Evolutionary conservation across 352 stramenopile genomes (phyloP).

Genomic region (Phytophthora idaei): DNA sequence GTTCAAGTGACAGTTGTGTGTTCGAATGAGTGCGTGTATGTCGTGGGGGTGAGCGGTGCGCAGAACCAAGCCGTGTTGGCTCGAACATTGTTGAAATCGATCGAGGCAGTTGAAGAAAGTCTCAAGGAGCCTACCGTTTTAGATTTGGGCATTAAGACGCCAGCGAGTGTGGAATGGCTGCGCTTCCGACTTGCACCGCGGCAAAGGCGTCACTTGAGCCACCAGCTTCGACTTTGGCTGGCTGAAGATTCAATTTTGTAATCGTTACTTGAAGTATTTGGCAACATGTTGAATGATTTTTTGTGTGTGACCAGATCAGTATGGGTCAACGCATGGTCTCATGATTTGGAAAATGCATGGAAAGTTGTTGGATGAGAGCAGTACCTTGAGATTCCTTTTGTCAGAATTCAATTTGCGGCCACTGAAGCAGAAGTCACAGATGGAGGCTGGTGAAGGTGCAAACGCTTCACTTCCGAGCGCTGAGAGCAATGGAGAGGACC

Average conservation of each 20-base stretch:
- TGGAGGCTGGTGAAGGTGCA: conserved; percentile 4
- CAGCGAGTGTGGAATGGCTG: conserved; percentile 52
- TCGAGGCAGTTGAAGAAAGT: conserved; percentile 76
- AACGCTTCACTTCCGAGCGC: not conserved
- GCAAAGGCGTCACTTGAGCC: conserved; percentile 66
- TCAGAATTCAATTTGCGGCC: conserved; percentile 12
- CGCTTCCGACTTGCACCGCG: conserved; percentile 57
- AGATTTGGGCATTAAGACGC: conserved; percentile 57
- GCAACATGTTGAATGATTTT: conserved; percentile 3
- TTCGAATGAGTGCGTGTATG: conserved; percentile 55
- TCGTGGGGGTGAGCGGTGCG: conserved; percentile 52
- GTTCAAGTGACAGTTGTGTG: conserved; percentile 56
- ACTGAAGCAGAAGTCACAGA: not conserved
- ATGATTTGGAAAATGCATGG: not conserved
- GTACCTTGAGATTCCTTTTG: not conserved
- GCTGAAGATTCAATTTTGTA: conserved; percentile 33
- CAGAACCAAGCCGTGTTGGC: conserved; percentile 54
- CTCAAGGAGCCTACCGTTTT: conserved; percentile 65
- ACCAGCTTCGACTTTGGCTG: conserved; percentile 64
- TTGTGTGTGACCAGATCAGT: not conserved
- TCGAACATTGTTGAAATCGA: conserved; percentile 45
- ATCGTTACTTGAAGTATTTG: not conserved
- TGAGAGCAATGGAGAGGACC: conserved; percentile 6
- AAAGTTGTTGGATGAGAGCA: conserved; percentile 4
- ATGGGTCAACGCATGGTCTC: not conserved